These are phyloP conservation scores for Herpetomonas tarakana DNA, from an alignment of 208 protist genomes.

Conservation along the genomic window DNA sequence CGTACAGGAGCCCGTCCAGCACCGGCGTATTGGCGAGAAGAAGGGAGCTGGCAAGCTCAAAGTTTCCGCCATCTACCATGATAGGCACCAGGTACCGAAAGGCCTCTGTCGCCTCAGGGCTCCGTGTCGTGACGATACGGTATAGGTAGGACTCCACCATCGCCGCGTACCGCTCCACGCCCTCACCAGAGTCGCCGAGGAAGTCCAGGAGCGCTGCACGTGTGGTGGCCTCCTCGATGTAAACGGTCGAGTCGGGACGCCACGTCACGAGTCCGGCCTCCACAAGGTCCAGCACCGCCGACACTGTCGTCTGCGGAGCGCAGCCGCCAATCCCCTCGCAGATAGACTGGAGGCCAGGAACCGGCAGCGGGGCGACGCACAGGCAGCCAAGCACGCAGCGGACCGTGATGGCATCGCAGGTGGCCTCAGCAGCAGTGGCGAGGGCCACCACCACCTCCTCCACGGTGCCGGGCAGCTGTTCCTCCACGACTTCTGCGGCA, in stretches of 20 bases:
- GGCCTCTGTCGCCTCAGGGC: slow-evolving; percentile 53
- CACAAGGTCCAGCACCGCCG: slow-evolving; percentile 53
- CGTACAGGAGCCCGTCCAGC: slow-evolving; percentile 50
- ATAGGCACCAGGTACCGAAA: slow-evolving; percentile 58
- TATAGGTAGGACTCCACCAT: slow-evolving; percentile 76
- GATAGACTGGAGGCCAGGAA: slow-evolving; percentile 67
- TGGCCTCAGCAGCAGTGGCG: slow-evolving; percentile 33
- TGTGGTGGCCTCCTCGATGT: slow-evolving; percentile 40
- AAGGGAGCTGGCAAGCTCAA: slow-evolving; percentile 27
- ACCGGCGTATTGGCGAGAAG: slow-evolving; percentile 49
- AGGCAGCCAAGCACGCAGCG: slow-evolving; percentile 56
- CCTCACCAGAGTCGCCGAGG: too few relatives aligned
- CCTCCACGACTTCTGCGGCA: slow-evolving; percentile 37
- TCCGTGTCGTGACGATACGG: slow-evolving; percentile 65
- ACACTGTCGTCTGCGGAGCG: slow-evolving; percentile 52
- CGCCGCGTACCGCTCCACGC: slow-evolving; percentile 25
- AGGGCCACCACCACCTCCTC: slow-evolving; percentile 42
- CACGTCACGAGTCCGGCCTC: slow-evolving; percentile 59
- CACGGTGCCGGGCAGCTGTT: slow-evolving; percentile 46
- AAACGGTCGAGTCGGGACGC: slow-evolving; percentile 37
- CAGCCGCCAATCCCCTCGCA: slow-evolving; percentile 77
- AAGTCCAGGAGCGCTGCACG: slow-evolving; percentile 33
- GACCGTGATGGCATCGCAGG: slow-evolving; percentile 44
- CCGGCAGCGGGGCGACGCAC: slow-evolving; percentile 43
- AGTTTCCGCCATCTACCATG: slow-evolving; percentile 73